Evolutionary conservation across 2,329 filamentous ascomycete species (phyloP).

Genomic region (Zalaria obscura): DNA sequence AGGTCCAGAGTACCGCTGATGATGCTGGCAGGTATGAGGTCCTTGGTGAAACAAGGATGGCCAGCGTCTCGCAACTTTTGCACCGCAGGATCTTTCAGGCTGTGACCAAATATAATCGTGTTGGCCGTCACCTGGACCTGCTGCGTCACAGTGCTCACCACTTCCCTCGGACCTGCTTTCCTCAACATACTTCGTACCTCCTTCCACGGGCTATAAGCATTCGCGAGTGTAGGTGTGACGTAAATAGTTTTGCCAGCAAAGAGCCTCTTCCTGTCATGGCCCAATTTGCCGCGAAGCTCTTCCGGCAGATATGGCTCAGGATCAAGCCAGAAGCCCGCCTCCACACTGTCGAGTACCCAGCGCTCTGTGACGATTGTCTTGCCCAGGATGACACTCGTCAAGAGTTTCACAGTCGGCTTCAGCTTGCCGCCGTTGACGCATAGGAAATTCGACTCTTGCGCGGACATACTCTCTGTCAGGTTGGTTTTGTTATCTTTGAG

Average conservation of each 20-base stretch:
- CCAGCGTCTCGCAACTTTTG: neutral
- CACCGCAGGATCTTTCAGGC: neutral
- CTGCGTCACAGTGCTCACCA: neutral
- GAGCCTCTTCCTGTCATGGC: neutral
- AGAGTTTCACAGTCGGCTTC: neutral
- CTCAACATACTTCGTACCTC: neutral
- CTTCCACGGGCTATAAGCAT: neutral
- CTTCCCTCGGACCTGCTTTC: neutral
- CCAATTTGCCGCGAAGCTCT: neutral
- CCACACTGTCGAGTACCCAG: neutral
- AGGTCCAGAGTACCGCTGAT: neutral
- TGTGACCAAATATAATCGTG: neutral
- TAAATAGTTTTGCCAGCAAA: neutral
- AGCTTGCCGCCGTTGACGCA: neutral
- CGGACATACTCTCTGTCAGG: neutral
- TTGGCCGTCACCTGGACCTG: neutral
- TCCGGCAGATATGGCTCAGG: neutral
- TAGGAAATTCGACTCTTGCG: neutral
- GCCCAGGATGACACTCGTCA: neutral
- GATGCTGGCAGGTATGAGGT: neutral
- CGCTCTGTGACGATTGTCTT: neutral
- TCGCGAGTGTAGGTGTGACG: neutral
- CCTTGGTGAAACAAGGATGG: neutral
- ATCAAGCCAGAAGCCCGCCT: neutral
- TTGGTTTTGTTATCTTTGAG: neutral